Evolutionary conservation across 2,329 filamentous ascomycete species (phyloP), one percentile per base, ranked within the genome.

Genomic region (Fusarium continuum): DNA sequence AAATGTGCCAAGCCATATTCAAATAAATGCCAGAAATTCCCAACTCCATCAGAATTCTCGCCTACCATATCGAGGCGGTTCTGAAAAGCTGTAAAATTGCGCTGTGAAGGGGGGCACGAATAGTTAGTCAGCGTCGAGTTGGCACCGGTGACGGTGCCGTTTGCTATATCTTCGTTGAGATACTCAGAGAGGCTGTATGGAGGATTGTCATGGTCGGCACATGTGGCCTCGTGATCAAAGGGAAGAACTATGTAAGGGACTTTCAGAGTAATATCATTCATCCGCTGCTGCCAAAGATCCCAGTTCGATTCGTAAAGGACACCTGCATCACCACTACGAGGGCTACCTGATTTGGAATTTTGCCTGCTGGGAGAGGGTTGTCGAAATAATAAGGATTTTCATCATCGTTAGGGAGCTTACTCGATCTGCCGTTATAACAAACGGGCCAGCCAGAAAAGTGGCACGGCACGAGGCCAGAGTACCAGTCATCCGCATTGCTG

Each of bases 241-340:
- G 51, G 51, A 2, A 54, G 46, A 0, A 54, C 51, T 0, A 54
- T 52, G 0, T 52, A 54, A 0, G 51, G 51, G 4, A 54, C 16
- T 6, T 35, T 52, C 1, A 5, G 23, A 0, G 51, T 54, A 5
- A 54, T 52, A 0, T 16, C 29, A 1, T 54, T 54, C 28, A 54
- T 51, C 46, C 51, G 52, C 17, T 54, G 51, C 4, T 54, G 51
- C 51, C 51, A 54, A 3, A 54, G 46, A 16, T 52, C 51, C 51
- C 51, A 54, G 4, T 54, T 54, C 1, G 46, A 52, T 5, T 52
- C 51, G 0, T 54, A 54, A 7, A 54, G 51, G 3, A 54, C 51
- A 0, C 46, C 22, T 0, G 41, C 2, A 0, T 54, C 51, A 4
- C 51, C 51, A 0, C 46, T 46, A 5, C 51, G 51, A 19, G 51